phyloP scores from a whole-genome alignment of 768 basidiomycete species.

The Tubosaeta sp. region DNA sequence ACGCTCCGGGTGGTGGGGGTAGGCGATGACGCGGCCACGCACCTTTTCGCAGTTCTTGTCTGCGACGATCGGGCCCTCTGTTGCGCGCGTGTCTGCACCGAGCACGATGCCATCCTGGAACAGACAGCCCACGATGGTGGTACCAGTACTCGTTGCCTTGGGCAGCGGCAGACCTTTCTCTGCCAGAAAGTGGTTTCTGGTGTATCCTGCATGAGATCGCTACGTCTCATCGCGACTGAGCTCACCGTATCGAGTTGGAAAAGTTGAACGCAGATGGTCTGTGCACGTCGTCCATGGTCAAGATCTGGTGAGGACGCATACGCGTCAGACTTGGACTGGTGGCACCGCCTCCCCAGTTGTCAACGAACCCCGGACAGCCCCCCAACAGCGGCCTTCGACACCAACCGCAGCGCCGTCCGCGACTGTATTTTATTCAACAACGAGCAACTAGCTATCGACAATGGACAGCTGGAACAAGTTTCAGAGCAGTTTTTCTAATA shows the following conservation, averaged over 20 bases:
- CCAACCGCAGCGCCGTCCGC: constrained; percentile 3
- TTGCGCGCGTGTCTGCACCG: constrained; percentile 96
- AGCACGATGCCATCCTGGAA: constrained; percentile 91
- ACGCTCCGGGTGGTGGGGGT: background rate
- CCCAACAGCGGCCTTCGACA: constrained; percentile 1
- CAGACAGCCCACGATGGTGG: constrained; percentile 95
- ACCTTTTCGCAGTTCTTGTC: constrained; percentile 99
- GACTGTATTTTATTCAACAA: background rate
- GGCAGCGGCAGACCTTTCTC: constrained; percentile 71
- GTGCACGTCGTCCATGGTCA: constrained; percentile 44
- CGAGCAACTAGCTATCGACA: background rate
- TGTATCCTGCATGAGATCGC: background rate
- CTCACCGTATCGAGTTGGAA: constrained; percentile 67
- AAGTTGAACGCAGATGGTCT: constrained; percentile 69
- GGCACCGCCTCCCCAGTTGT: constrained; percentile 22
- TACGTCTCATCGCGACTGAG: background rate
- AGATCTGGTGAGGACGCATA: constrained; percentile 28
- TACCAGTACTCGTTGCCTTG: constrained; percentile 89
- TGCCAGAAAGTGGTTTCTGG: constrained; percentile 68
- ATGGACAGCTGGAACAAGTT: constrained; percentile 67
- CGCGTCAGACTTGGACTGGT: constrained; percentile 12
- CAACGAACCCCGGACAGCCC: constrained; percentile 14
- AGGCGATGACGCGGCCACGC: constrained; percentile 7
- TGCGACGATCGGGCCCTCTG: constrained; percentile 89
- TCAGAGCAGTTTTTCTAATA: constrained; percentile 51